Percentiles rank a stretch among this genome's conserved stretches.
Evolutionary conservation across 176 grass and related monocot species (phyloP).

Genomic region (Ensete glaucum): DNA sequence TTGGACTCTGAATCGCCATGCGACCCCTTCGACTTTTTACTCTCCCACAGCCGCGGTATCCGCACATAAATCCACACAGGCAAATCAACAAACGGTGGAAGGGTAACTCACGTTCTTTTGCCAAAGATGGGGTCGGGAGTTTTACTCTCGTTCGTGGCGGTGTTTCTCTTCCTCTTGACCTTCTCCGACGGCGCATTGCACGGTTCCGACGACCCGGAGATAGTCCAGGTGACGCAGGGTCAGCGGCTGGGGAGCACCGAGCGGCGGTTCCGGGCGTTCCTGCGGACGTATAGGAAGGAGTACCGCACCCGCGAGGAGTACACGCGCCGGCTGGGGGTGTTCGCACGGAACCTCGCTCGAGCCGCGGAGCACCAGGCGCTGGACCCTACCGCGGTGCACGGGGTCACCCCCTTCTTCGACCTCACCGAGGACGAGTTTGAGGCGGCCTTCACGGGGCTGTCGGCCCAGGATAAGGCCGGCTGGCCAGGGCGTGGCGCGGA

Average conservation of each 20-base stretch:
- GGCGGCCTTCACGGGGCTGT: conserved; percentile 41
- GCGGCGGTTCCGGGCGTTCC: conserved; percentile 32
- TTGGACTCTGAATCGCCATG: no score
- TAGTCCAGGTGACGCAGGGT: background rate
- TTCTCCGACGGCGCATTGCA: background rate
- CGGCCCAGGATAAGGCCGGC: background rate
- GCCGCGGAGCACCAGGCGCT: conserved; percentile 66
- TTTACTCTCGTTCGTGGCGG: background rate
- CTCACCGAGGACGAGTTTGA: conserved; percentile 76
- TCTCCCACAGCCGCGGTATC: no score
- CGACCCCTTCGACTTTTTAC: background rate
- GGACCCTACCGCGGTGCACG: conserved; percentile 63
- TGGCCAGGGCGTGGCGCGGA: background rate
- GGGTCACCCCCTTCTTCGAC: conserved; percentile 81
- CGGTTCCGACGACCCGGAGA: background rate
- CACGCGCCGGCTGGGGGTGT: conserved; percentile 47
- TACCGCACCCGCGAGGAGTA: conserved; percentile 59
- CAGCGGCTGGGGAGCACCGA: conserved; percentile 17
- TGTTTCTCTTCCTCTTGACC: background rate
- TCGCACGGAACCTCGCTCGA: conserved; percentile 64
- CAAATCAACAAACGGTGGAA: background rate
- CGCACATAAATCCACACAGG: background rate
- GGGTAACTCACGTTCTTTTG: no score
- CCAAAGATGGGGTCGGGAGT: background rate
- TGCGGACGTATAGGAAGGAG: conserved; percentile 27